A percentile compares a stretch with the other conserved stretches of the same genome.
These are phyloP conservation scores for Helianthus tuberosus DNA, from an alignment of 129 eudicot genomes.

Conservation along the genomic window DNA sequence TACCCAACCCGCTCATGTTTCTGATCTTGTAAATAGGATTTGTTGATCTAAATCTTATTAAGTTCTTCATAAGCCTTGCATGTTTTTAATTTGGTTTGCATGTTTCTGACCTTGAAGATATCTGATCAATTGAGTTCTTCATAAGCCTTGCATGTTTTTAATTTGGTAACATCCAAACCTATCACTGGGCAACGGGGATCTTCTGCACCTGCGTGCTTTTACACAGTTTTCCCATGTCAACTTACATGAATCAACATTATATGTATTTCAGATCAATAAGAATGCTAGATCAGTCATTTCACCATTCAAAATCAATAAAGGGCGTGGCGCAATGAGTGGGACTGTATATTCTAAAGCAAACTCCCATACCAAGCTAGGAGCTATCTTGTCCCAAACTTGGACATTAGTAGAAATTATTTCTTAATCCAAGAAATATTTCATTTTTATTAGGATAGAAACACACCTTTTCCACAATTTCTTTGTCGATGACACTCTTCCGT, in stretches of 20 bases:
- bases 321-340: conserved; percentile 89
- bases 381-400: conserved; percentile 93
- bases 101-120: conserved; percentile 81
- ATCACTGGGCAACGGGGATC: conserved; percentile 88
- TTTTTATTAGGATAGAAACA: conserved; percentile 4
- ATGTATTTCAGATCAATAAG: background rate
- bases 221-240: conserved; percentile 17
- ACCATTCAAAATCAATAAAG: conserved; percentile 80
- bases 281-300: conserved; percentile 20
- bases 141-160: conserved; percentile 46
- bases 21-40: background rate
- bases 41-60: conserved; percentile 1
- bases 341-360: conserved; percentile 79
- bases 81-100: no score
- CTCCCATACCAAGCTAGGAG: conserved; percentile 79
- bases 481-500: conserved; percentile 67
- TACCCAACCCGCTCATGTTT: conserved; percentile 1
- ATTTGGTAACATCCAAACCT: conserved; percentile 69
- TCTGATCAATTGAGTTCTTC: conserved; percentile 43
- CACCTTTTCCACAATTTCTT: conserved; percentile 95
- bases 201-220: conserved; percentile 49
- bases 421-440: background rate
- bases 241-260: background rate
- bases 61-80: no score
- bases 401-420: conserved; percentile 7